Conservation (phyloP, 225 moss, liverwort and hornwort species). For the Physcomitrellopsis africana region DNA sequence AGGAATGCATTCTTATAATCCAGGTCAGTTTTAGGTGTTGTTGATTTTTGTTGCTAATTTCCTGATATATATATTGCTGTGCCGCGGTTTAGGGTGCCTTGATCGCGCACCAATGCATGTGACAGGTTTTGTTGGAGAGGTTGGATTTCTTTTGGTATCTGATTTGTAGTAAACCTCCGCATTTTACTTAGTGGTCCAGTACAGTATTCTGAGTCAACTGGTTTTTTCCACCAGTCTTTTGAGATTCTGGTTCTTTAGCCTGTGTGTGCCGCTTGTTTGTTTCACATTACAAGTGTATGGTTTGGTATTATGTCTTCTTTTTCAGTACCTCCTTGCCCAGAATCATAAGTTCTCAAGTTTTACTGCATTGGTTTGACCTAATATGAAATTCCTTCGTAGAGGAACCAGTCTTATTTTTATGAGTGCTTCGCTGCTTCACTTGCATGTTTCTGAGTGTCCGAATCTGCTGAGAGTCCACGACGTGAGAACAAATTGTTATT, state of each 20-base stretch:
- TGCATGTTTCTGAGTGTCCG: not conserved
- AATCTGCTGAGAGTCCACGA: not conserved
- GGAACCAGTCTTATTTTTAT: constrained; percentile 1
- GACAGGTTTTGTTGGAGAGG: not conserved
- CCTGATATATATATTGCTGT: not conserved
- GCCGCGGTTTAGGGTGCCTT: not conserved
- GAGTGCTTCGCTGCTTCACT: not conserved
- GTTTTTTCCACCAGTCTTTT: not conserved
- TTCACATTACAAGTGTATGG: not conserved
- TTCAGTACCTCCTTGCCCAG: not conserved
- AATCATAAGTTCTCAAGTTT: not conserved
- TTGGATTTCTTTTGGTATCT: not conserved
- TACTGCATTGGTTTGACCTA: constrained; percentile 17
- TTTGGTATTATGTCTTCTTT: not conserved
- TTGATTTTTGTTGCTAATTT: not conserved
- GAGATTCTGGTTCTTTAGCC: not conserved
- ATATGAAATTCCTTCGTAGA: not conserved
- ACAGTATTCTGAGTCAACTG: not conserved
- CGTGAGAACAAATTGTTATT: not conserved
- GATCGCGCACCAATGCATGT: not conserved
- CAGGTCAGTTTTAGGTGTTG: constrained; percentile 34
- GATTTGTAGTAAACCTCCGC: not conserved
- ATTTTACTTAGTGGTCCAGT: not conserved
- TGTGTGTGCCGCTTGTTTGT: not conserved
- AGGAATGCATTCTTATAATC: constrained; percentile 38